These are phyloP conservation scores for Chiua sp. DNA, from an alignment of 1,284 basidiomycete genomes.

Conservation along the genomic window DNA sequence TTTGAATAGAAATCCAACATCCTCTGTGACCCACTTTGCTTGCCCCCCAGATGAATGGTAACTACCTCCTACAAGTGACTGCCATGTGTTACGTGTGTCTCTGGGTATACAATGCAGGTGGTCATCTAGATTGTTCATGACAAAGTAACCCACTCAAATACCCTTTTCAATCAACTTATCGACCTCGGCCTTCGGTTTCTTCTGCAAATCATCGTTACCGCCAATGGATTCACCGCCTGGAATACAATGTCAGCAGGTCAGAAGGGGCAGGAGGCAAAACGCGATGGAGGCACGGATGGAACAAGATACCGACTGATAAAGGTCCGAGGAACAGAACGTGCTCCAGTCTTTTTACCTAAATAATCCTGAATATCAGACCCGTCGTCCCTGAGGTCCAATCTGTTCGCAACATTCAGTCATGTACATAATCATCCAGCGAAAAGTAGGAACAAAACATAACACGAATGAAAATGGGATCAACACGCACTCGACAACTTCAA, in stretches of 20 bases:
- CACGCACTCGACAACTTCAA: constrained; percentile 65
- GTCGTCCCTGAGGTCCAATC: constrained; percentile 26
- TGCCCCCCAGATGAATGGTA: background rate
- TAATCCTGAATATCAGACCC: constrained; percentile 29
- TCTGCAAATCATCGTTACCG: constrained; percentile 29
- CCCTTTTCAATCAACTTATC: constrained; percentile 19
- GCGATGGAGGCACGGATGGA: background rate
- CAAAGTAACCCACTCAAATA: background rate
- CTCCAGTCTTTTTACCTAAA: constrained; percentile 22
- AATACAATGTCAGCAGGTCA: background rate
- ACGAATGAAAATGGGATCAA: background rate
- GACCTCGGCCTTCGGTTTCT: constrained; percentile 5
- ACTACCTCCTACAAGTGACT: background rate
- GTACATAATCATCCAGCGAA: no score
- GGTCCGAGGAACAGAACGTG: constrained; percentile 32
- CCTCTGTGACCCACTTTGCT: background rate
- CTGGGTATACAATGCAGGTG: constrained; percentile 7
- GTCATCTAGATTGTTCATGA: background rate
- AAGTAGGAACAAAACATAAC: no score
- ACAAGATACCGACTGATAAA: constrained; percentile 29
- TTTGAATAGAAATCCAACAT: background rate
- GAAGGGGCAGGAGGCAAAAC: fast-evolving
- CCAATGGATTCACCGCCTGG: constrained; percentile 28
- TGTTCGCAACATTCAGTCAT: constrained; percentile 1
- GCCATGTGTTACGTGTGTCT: constrained; percentile 1